Percentiles rank a stretch among this genome's conserved stretches.
These are phyloP conservation scores for Batkoa obscura DNA, from an alignment of 371 early-diverging fungal genomes.

Conservation along the genomic window DNA sequence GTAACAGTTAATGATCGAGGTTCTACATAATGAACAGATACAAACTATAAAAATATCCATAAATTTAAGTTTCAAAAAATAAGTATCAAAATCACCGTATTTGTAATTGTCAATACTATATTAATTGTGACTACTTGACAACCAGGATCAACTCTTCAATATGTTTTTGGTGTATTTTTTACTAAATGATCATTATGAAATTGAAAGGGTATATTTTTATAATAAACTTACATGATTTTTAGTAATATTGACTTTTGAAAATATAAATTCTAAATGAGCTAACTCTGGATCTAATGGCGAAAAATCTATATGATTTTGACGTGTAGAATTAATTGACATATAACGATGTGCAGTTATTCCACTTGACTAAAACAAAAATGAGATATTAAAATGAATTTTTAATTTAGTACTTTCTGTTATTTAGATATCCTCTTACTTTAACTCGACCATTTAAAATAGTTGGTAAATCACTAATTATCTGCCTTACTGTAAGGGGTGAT, in stretches of 20 bases:
- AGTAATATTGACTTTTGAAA: too few species aligned
- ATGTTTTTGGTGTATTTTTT: not conserved
- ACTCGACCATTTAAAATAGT: slow-evolving; percentile 1
- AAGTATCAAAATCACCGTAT: not conserved
- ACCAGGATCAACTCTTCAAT: slow-evolving; percentile 2
- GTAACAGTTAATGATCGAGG: slow-evolving; percentile 8
- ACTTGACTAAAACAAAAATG: too few species aligned
- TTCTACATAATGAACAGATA: slow-evolving; percentile 9
- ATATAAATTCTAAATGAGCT: too few species aligned
- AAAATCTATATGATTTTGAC: too few species aligned
- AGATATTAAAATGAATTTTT: too few species aligned
- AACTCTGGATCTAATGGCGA: too few species aligned
- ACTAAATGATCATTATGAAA: too few species aligned
- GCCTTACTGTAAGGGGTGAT: slow-evolving; percentile 2
- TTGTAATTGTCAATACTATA: not conserved
- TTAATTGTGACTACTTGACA: not conserved
- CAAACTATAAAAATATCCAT: not conserved
- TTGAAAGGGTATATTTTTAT: too few species aligned
- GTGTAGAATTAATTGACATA: too few species aligned
- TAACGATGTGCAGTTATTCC: too few species aligned
- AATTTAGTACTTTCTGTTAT: not conserved
- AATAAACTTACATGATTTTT: too few species aligned
- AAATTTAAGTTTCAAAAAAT: not conserved
- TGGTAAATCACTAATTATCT: slow-evolving; percentile 9
- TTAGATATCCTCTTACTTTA: slow-evolving; percentile 4